Evolutionary conservation across 1,284 basidiomycete species (phyloP).

Genomic region (Heterobasidion annosum): DNA sequence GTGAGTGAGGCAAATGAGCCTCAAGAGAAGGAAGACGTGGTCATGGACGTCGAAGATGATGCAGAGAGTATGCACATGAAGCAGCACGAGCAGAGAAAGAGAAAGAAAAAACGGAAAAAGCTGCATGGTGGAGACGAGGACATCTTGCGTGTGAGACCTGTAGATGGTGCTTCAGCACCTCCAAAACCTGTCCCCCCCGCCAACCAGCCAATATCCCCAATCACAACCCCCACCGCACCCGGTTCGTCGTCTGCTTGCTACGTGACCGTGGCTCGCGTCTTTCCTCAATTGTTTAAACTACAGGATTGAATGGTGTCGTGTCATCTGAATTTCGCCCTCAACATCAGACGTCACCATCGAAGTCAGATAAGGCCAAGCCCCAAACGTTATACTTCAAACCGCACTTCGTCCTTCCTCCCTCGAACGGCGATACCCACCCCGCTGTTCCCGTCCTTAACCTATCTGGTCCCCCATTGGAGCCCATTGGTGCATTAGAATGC

Average conservation of each 20-base stretch:
- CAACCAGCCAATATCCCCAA: background rate
- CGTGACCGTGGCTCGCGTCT: background rate
- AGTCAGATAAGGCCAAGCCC: background rate
- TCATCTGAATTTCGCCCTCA: too few relatives aligned
- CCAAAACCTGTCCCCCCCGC: background rate
- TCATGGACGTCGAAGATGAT: background rate
- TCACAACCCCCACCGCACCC: background rate
- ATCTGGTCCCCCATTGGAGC: constrained; percentile 32
- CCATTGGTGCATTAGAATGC: constrained; percentile 15
- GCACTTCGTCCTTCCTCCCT: background rate
- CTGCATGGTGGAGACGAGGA: background rate
- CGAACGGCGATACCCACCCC: background rate
- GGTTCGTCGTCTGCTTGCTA: background rate
- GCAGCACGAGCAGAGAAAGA: constrained; percentile 7
- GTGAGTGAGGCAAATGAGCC: background rate
- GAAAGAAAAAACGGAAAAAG: constrained; percentile 12
- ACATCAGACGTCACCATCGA: too few relatives aligned
- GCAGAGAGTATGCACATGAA: background rate
- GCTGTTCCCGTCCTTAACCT: constrained; percentile 45
- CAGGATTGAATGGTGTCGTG: too few relatives aligned
- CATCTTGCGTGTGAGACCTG: background rate
- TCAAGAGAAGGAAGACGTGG: background rate
- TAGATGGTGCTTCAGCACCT: background rate
- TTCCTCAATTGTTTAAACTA: background rate
- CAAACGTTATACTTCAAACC: background rate